These are phyloP conservation scores for Falciphora oryzae DNA, from an alignment of 2,329 filamentous ascomycete species.

Conservation along the genomic window DNA sequence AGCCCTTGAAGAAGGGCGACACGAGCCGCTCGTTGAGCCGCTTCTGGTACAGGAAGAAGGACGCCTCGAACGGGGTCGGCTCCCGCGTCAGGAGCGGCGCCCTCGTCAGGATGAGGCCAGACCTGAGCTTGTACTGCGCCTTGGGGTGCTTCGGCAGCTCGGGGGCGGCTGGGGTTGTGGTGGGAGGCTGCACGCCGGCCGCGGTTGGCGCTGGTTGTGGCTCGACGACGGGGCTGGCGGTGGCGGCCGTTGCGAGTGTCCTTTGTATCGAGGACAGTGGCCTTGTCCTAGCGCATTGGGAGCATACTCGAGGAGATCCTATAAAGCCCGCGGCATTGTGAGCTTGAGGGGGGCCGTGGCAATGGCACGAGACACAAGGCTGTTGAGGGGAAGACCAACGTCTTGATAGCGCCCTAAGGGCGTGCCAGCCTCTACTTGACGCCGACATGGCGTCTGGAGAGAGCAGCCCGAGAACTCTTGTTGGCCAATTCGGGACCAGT, in stretches of 20 bases:
- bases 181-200: conserved; percentile 16
- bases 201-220: conserved; percentile 29
- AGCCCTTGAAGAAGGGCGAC: conserved; percentile 80
- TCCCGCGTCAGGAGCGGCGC: conserved; percentile 80
- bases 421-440: conserved; percentile 50
- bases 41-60: conserved; percentile 96
- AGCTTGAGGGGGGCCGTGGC: neutral
- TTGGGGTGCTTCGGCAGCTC: conserved; percentile 9
- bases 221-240: conserved; percentile 25
- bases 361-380: neutral
- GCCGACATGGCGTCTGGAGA: conserved; percentile 37
- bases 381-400: neutral
- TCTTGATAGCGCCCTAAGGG: conserved; percentile 33
- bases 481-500: neutral
- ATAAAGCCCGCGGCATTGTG: neutral
- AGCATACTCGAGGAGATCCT: conserved; percentile 25
- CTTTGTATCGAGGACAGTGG: conserved; percentile 16
- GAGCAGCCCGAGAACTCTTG: neutral
- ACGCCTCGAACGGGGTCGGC: conserved; percentile 81
- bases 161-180: conserved; percentile 22
- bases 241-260: conserved; percentile 28
- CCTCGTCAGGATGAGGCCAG: conserved; percentile 78
- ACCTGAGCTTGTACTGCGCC: conserved; percentile 43
- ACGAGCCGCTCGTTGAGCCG: conserved; percentile 89
- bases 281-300: conserved; percentile 30